Evolutionary conservation across 305 asterid species (phyloP).

Genomic region (Caryopteris hybrid): DNA sequence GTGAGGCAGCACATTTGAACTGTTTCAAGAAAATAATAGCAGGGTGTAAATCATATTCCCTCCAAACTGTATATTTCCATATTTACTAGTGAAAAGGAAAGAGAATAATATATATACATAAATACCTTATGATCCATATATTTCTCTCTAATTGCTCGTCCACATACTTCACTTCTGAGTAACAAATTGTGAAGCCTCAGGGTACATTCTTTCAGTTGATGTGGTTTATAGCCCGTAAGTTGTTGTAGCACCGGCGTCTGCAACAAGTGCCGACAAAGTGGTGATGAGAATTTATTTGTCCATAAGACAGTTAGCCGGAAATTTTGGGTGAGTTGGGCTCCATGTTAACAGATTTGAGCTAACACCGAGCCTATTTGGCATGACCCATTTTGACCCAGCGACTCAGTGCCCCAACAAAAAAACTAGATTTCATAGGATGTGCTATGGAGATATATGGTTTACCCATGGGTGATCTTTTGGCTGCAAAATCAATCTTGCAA

Average conservation of each 20-base stretch:
- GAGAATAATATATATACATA: not conserved
- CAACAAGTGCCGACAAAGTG: conserved; percentile 4
- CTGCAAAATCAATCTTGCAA: conserved; percentile 40
- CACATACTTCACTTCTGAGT: conserved; percentile 31
- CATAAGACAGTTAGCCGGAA: no score
- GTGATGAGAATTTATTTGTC: no score
- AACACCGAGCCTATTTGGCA: no score
- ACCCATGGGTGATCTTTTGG: conserved; percentile 64
- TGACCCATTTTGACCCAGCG: no score
- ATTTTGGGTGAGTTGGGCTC: no score
- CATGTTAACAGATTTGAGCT: no score
- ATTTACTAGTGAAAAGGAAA: no score
- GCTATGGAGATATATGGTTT: conserved; percentile 17
- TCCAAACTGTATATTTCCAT: no score
- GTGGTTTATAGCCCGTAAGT: conserved; percentile 48
- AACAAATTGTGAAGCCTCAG: conserved; percentile 52
- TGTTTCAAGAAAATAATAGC: conserved; percentile 29
- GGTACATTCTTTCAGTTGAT: conserved; percentile 56
- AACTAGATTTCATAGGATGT: no score
- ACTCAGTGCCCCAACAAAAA: no score
- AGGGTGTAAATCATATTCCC: conserved; percentile 4
- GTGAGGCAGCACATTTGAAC: conserved; percentile 49
- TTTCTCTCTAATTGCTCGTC: conserved; percentile 45
- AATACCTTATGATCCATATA: conserved; percentile 64
- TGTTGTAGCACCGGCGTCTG: conserved; percentile 50